phyloP scores from a whole-genome alignment of 352 stramenopile genomes.

The Pythium sukuiense region DNA sequence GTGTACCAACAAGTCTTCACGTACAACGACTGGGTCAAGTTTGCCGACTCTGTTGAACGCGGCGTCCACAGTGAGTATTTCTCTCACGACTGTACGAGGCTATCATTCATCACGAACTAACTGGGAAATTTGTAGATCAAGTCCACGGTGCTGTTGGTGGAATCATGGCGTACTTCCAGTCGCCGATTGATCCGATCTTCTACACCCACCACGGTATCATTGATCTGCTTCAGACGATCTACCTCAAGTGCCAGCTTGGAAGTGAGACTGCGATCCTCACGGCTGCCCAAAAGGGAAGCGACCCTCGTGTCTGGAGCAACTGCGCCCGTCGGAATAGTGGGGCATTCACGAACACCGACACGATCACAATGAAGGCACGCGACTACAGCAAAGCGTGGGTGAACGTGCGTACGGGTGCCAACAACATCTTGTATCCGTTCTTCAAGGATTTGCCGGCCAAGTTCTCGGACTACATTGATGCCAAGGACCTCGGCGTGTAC shows the following conservation, averaged over 20 bases:
- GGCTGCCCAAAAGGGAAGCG: constrained; percentile 24
- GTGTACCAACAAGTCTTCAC: constrained; percentile 26
- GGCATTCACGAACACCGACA: constrained; percentile 13
- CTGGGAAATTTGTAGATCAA: constrained; percentile 16
- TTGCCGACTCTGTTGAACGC: constrained; percentile 11
- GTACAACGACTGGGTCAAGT: background rate
- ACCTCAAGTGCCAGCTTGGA: constrained; percentile 25
- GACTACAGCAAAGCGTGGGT: constrained; percentile 18
- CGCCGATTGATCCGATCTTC: constrained; percentile 28
- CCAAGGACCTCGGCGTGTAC: constrained; percentile 49
- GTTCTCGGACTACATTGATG: constrained; percentile 46
- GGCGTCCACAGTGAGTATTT: constrained; percentile 24
- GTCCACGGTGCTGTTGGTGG: constrained; percentile 20
- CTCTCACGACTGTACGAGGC: no score
- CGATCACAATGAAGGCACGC: constrained; percentile 14
- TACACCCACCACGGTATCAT: constrained; percentile 25
- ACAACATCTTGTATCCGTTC: constrained; percentile 47
- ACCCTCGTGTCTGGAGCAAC: constrained; percentile 35
- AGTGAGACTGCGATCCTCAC: constrained; percentile 25
- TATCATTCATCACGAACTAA: no score
- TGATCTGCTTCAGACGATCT: constrained; percentile 22
- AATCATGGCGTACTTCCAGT: constrained; percentile 18
- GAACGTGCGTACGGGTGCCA: constrained; percentile 35
- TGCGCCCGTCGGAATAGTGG: constrained; percentile 25
- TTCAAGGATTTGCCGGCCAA: constrained; percentile 54